Conservation (phyloP, 1,284 basidiomycete species). For the Ustilago nuda region DNA sequence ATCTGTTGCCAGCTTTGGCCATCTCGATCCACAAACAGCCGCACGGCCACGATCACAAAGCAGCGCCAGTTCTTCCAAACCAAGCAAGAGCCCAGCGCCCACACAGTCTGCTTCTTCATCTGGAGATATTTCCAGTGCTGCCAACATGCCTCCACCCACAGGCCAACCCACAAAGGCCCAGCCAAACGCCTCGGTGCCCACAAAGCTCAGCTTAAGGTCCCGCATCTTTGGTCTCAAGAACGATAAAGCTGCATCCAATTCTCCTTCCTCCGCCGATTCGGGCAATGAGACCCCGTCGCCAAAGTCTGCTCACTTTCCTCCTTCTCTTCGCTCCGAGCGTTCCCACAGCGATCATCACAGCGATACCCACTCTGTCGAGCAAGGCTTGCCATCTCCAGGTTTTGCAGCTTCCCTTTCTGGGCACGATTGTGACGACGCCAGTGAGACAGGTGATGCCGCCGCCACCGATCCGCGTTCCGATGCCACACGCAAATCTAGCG, state of each 20-base stretch:
- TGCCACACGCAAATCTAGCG: constrained; percentile 25
- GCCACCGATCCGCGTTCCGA: constrained; percentile 5
- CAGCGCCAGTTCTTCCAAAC: constrained; percentile 16
- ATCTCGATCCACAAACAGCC: constrained; percentile 5
- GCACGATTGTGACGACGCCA: constrained; percentile 18
- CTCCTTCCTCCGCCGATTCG: constrained; percentile 23
- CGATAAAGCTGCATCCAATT: constrained; percentile 18
- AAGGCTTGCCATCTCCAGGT: constrained; percentile 9
- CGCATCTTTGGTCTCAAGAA: constrained; percentile 45
- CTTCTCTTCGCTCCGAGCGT: constrained; percentile 30
- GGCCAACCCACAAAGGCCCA: constrained; percentile 2
- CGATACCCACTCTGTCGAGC: constrained; percentile 11
- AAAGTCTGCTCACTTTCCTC: constrained; percentile 23
- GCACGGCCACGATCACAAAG: constrained; percentile 38
- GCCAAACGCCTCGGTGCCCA: constrained; percentile 5
- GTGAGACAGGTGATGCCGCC: constrained; percentile 12
- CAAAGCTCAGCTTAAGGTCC: constrained; percentile 41
- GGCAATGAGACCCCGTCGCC: constrained; percentile 33
- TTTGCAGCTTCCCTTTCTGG: constrained; percentile 4
- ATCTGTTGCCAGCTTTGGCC: constrained; percentile 13
- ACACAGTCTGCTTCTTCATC: constrained; percentile 2
- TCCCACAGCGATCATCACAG: constrained; percentile 30
- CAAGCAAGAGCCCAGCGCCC: background rate
- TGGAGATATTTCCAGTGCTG: background rate
- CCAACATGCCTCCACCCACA: background rate